Evolutionary conservation across 2,329 filamentous ascomycete species (phyloP).

Genomic region (Colletotrichum coccodes): DNA sequence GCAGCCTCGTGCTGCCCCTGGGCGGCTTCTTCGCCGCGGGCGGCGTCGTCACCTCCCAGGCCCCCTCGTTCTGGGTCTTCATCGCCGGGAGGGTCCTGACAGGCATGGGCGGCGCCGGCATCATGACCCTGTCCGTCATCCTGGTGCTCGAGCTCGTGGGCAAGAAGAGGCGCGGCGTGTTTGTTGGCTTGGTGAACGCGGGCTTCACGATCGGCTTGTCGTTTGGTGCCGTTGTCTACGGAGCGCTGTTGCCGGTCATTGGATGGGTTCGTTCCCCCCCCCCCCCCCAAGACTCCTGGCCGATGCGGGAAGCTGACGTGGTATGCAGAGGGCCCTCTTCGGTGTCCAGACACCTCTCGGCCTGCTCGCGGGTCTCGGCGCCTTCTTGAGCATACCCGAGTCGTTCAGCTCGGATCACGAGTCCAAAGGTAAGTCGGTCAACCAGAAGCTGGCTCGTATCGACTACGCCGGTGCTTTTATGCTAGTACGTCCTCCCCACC

Average conservation of each 20-base stretch:
- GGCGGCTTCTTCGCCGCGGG: constrained; percentile 69
- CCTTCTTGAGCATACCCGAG: constrained; percentile 75
- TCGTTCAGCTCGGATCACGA: constrained; percentile 41
- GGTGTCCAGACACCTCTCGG: constrained; percentile 75
- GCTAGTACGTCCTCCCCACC: constrained; percentile 55
- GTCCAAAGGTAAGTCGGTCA: constrained; percentile 52
- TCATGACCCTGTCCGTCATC: constrained; percentile 79
- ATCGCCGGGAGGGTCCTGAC: constrained; percentile 74
- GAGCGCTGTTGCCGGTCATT: constrained; percentile 68
- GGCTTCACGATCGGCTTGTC: constrained; percentile 78
- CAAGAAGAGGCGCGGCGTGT: constrained; percentile 75
- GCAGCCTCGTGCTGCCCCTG: constrained; percentile 71
- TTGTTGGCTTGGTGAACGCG: constrained; percentile 78
- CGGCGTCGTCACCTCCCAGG: constrained; percentile 70
- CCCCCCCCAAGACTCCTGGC: not conserved
- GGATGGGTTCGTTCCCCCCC: constrained; percentile 69
- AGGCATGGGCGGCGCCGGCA: constrained; percentile 76
- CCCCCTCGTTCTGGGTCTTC: constrained; percentile 69
- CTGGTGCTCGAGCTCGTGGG: constrained; percentile 79
- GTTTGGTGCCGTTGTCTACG: constrained; percentile 76
- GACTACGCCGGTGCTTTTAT: constrained; percentile 79
- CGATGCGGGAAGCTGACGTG: constrained; percentile 19
- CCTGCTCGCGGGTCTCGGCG: constrained; percentile 67
- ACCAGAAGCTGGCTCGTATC: constrained; percentile 69
- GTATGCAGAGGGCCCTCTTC: constrained; percentile 73